phyloP scores from a whole-genome alignment of 176 grass and related monocot species.

The Eragrostis nindensis region DNA sequence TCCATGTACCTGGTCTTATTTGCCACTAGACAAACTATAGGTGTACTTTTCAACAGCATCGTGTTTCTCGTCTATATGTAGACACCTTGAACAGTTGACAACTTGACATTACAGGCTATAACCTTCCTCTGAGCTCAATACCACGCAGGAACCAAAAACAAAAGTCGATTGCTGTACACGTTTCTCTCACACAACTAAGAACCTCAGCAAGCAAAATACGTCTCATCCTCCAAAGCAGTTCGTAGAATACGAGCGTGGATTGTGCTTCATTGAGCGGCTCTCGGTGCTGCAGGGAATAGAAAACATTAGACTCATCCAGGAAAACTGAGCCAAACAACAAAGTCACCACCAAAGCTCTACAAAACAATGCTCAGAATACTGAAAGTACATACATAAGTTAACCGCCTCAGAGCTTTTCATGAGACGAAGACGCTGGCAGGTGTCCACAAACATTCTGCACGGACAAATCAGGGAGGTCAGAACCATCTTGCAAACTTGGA shows the following conservation, averaged over 20 bases:
- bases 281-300: constrained; percentile 56
- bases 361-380: constrained; percentile 11
- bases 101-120: constrained; percentile 40
- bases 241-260: constrained; percentile 1
- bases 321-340: background rate
- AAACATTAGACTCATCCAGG: constrained; percentile 23
- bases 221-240: constrained; percentile 21
- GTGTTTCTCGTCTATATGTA: constrained; percentile 22
- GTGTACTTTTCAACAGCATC: constrained; percentile 33
- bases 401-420: constrained; percentile 85
- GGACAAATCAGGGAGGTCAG: constrained; percentile 27
- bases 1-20: constrained; percentile 42
- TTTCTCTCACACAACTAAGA: constrained; percentile 45
- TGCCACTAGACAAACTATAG: constrained; percentile 28
- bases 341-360: background rate
- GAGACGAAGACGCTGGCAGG: constrained; percentile 74
- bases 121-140: constrained; percentile 34
- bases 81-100: constrained; percentile 17
- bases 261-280: constrained; percentile 49
- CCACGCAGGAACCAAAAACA: constrained; percentile 34
- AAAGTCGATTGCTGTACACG: constrained; percentile 61
- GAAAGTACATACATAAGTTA: constrained; percentile 51
- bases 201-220: constrained; percentile 41
- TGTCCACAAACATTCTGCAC: constrained; percentile 81
- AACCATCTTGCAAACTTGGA: background rate